A percentile compares a stretch with the other conserved stretches of the same genome.
Conservation (phyloP, 2,329 filamentous ascomycete species). For the Lomentospora prolificans region DNA sequence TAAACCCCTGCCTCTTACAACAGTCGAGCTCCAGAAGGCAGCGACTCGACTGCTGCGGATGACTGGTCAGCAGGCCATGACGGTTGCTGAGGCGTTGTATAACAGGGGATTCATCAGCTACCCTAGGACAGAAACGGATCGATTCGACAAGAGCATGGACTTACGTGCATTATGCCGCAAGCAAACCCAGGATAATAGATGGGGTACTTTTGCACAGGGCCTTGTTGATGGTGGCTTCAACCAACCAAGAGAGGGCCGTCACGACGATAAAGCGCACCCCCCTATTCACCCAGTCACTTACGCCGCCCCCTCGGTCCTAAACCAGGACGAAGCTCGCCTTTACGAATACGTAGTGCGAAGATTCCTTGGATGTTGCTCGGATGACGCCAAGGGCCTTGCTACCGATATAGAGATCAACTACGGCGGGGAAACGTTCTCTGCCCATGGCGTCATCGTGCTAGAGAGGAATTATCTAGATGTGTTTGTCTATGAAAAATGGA, state of each 20-base stretch:
- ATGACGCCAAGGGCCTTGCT: constrained; percentile 79
- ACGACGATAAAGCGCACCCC: constrained; percentile 95
- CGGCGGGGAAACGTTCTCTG: constrained; percentile 71
- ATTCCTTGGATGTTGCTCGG: constrained; percentile 91
- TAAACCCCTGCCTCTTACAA: constrained; percentile 88
- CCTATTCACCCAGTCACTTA: constrained; percentile 95
- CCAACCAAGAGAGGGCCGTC: constrained; percentile 68
- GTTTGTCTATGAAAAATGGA: constrained; percentile 95
- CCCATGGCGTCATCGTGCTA: constrained; percentile 74
- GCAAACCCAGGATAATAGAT: constrained; percentile 64
- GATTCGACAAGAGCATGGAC: constrained; percentile 86
- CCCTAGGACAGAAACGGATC: constrained; percentile 91
- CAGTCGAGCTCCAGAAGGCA: constrained; percentile 93
- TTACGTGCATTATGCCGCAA: constrained; percentile 71
- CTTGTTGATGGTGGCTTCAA: constrained; percentile 69
- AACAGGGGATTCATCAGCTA: constrained; percentile 96
- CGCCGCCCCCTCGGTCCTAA: constrained; percentile 54
- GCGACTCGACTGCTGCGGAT: constrained; percentile 83
- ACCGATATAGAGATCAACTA: constrained; percentile 81
- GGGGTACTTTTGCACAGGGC: constrained; percentile 71
- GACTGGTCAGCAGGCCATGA: constrained; percentile 86
- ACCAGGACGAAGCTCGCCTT: constrained; percentile 60
- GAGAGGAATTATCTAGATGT: constrained; percentile 92
- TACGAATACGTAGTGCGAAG: constrained; percentile 90
- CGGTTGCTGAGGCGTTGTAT: constrained; percentile 75